These are phyloP conservation scores for Pseudogymnoascus sp. DNA, from an alignment of 2,329 filamentous ascomycete species.

Conservation along the genomic window DNA sequence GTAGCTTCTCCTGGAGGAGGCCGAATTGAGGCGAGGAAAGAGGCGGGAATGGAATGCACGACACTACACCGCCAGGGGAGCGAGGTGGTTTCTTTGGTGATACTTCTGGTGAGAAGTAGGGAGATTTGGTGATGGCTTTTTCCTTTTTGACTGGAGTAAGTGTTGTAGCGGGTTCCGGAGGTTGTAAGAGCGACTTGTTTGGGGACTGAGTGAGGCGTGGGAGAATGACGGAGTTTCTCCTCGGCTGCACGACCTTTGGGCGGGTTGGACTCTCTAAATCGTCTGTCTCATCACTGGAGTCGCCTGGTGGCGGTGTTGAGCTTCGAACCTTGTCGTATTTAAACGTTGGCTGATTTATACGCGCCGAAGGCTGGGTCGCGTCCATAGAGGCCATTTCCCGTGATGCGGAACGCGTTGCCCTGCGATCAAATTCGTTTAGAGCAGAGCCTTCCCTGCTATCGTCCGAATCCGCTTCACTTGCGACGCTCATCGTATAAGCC, in stretches of 20 bases:
- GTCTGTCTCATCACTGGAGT: not conserved
- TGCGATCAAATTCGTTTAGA: not conserved
- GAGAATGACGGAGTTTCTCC: not conserved
- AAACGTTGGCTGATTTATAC: not conserved
- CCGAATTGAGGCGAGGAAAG: constrained; percentile 61
- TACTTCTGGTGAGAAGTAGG: constrained; percentile 22
- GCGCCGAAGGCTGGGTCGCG: not conserved
- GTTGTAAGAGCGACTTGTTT: not conserved
- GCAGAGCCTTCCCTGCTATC: not conserved
- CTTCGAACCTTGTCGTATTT: not conserved
- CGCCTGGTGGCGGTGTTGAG: not conserved
- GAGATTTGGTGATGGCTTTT: constrained; percentile 21
- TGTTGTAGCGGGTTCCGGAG: not conserved
- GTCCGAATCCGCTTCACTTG: not conserved
- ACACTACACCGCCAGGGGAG: constrained; percentile 31
- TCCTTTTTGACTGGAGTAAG: not conserved
- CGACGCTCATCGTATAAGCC: not conserved
- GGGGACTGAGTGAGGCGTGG: not conserved
- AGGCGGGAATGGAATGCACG: constrained; percentile 59
- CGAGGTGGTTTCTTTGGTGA: constrained; percentile 6
- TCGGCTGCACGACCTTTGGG: not conserved
- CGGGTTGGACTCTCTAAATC: not conserved
- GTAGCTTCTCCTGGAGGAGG: constrained; percentile 75
- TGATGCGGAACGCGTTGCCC: not conserved
- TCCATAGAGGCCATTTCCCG: not conserved